These are phyloP conservation scores for Cyclanthera cordifolia DNA, from an alignment of 306 rosid genomes.

Conservation along the genomic window DNA sequence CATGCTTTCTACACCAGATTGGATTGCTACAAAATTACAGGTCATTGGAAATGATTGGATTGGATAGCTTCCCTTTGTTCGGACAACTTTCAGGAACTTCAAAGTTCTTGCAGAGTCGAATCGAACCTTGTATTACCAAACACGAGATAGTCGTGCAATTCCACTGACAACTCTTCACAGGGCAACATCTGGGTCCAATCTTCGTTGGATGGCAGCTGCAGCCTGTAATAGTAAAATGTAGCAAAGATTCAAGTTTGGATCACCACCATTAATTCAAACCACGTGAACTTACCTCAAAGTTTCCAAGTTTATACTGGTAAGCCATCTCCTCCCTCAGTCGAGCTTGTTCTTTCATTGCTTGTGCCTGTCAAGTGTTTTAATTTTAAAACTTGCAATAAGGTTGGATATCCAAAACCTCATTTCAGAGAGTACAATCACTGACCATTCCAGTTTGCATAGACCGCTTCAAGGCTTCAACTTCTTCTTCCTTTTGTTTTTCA, in stretches of 20 bases:
- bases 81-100: neutral
- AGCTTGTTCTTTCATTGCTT: slow-evolving; percentile 99
- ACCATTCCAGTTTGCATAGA: slow-evolving; percentile 98
- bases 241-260: slow-evolving; percentile 10
- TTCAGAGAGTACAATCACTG: slow-evolving; percentile 18
- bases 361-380: slow-evolving; percentile 52
- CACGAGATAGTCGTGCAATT: neutral
- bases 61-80: neutral
- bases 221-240: slow-evolving; percentile 41
- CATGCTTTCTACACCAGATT: neutral
- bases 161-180: slow-evolving; percentile 17
- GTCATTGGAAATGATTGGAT: neutral
- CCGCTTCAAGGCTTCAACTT: slow-evolving; percentile 57
- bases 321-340: slow-evolving; percentile 99
- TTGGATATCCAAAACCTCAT: neutral
- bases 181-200: slow-evolving; percentile 86
- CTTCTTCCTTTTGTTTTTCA: slow-evolving; percentile 79
- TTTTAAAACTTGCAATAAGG: neutral
- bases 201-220: slow-evolving; percentile 93
- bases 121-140: neutral
- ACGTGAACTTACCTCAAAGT: slow-evolving; percentile 50
- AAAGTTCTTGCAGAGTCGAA: neutral
- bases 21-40: neutral
- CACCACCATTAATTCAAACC: neutral
- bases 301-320: slow-evolving; percentile 86